Percentiles rank a stretch among this genome's conserved stretches.
These are phyloP conservation scores for Suhomyces pyralidae DNA, from an alignment of 805 yeast genomes.

Conservation along the genomic window DNA sequence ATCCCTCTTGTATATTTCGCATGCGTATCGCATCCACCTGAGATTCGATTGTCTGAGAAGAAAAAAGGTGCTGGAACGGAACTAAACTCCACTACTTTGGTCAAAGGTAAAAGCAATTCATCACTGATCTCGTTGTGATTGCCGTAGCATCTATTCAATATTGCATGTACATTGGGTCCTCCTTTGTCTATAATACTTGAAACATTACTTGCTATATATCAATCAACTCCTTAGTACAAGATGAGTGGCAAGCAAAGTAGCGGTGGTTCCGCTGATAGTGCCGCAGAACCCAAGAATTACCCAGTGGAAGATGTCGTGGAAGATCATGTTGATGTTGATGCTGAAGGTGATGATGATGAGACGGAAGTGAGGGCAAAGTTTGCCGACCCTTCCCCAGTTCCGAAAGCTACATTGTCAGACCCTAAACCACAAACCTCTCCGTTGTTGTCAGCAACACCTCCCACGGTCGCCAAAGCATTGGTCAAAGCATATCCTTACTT, in stretches of 20 bases:
- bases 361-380: constrained; percentile 12
- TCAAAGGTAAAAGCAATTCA: neutral
- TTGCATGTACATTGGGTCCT: neutral
- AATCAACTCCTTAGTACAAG: neutral
- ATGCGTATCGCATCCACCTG: neutral
- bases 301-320: constrained; percentile 1
- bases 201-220: neutral
- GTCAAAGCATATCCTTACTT: constrained; percentile 84
- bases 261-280: constrained; percentile 1
- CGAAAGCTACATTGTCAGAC: neutral
- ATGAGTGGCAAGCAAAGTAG: constrained; percentile 2
- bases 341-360: constrained; percentile 9
- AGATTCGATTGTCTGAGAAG: neutral
- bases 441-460: constrained; percentile 83
- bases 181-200: neutral
- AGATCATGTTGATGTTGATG: constrained; percentile 3
- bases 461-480: constrained; percentile 80
- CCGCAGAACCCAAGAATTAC: constrained; percentile 2
- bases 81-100: neutral
- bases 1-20: neutral
- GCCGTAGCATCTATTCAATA: neutral
- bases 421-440: constrained; percentile 64
- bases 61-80: neutral
- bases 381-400: constrained; percentile 4
- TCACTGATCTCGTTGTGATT: neutral